Evolutionary conservation across 306 rosid genomes (phyloP).

Genomic region (Luffa aegyptiaca): DNA sequence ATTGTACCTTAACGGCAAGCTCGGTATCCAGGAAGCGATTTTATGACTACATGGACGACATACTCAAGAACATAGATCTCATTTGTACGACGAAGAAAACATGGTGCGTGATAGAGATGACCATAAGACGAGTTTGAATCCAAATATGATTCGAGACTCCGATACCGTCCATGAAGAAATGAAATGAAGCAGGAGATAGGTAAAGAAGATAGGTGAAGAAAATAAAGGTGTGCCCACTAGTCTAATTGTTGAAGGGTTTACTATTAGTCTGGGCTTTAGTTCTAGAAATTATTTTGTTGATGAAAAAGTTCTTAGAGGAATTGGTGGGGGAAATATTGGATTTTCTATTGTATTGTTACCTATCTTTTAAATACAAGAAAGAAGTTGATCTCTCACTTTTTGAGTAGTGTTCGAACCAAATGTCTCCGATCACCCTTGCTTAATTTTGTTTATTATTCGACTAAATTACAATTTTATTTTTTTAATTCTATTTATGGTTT

Average conservation of each 20-base stretch:
- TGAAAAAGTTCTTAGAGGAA: not conserved
- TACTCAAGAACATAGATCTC: constrained; percentile 1
- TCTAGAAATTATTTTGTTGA: constrained; percentile 2
- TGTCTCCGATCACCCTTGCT: not conserved
- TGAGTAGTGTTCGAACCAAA: not conserved
- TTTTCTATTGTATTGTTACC: constrained; percentile 3
- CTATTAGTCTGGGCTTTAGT: not conserved
- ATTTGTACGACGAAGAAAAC: constrained; percentile 8
- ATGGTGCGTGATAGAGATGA: not conserved
- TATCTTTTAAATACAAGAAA: constrained; percentile 4
- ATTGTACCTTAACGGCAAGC: constrained; percentile 57
- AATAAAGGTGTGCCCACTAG: constrained; percentile 6
- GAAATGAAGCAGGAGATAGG: not conserved
- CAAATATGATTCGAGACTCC: not conserved
- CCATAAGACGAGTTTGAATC: constrained; percentile 12
- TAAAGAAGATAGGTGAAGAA: not conserved
- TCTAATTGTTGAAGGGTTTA: not conserved
- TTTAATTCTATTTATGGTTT: not conserved
- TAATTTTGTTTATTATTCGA: not conserved
- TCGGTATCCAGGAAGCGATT: constrained; percentile 51
- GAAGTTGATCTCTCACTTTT: not conserved
- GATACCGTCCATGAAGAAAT: not conserved
- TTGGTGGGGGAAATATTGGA: constrained; percentile 5
- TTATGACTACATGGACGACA: constrained; percentile 36
- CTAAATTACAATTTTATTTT: not conserved